A percentile compares a stretch with the other conserved stretches of the same genome.
Conservation (phyloP, 2,329 filamentous ascomycete genomes). For the Botrytis deweyae region DNA sequence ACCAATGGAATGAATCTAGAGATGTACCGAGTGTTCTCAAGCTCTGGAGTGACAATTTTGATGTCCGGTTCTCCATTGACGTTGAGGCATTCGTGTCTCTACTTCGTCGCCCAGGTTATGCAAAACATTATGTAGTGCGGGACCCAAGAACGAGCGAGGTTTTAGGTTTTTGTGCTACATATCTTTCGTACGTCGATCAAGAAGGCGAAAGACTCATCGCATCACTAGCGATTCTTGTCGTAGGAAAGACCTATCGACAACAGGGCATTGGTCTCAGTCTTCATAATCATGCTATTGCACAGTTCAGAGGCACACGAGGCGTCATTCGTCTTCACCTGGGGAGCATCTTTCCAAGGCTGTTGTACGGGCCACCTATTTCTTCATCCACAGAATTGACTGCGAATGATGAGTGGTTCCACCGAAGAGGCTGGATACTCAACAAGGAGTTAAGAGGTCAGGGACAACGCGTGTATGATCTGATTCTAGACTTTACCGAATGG, state of each 20-base stretch:
- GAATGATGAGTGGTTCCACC: constrained; percentile 53
- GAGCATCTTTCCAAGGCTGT: constrained; percentile 56
- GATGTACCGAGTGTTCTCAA: constrained; percentile 33
- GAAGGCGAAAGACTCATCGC: constrained; percentile 54
- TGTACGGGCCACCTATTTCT: constrained; percentile 51
- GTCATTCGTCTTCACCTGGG: constrained; percentile 57
- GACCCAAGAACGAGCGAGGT: constrained; percentile 46
- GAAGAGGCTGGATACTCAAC: constrained; percentile 54
- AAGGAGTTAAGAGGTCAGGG: constrained; percentile 48
- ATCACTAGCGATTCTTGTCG: constrained; percentile 55
- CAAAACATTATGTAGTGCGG: constrained; percentile 56
- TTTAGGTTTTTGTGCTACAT: constrained; percentile 60
- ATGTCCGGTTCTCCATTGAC: constrained; percentile 47
- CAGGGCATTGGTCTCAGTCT: constrained; percentile 54
- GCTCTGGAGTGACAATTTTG: constrained; percentile 35
- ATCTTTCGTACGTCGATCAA: constrained; percentile 56
- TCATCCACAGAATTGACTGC: constrained; percentile 37
- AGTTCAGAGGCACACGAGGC: constrained; percentile 51
- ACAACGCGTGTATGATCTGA: constrained; percentile 53
- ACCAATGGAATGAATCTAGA: constrained; percentile 36
- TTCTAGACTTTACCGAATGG: constrained; percentile 53
- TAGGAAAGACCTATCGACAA: constrained; percentile 48
- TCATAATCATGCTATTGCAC: constrained; percentile 51
- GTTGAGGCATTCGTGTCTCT: constrained; percentile 46
- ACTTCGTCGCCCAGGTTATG: constrained; percentile 54